Conservation (phyloP, 441 rosid genomes). For the Jatropha multifida region DNA sequence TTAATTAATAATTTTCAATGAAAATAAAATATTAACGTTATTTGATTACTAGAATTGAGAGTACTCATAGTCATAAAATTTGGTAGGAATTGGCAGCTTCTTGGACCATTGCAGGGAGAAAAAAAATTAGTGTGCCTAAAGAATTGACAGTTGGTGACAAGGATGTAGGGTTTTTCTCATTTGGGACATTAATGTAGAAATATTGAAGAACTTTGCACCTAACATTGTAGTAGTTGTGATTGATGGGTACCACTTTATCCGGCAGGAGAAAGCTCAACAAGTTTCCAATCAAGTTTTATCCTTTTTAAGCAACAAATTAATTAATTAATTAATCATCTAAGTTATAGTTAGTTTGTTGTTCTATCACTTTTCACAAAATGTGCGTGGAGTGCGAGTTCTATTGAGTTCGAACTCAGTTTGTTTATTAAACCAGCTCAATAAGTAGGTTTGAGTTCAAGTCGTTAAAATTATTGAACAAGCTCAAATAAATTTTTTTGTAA, state of each 20-base stretch:
- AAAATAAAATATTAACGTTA: neutral
- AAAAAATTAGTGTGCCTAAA: conserved; percentile 39
- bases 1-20: neutral
- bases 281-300: conserved; percentile 28
- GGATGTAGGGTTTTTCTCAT: conserved; percentile 32
- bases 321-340: neutral
- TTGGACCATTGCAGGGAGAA: conserved; percentile 44
- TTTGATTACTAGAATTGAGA: neutral
- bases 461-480: too few species aligned
- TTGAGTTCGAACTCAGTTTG: too few species aligned
- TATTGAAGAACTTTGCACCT: conserved; percentile 39
- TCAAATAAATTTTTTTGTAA: too few species aligned
- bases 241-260: conserved; percentile 52
- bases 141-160: conserved; percentile 43
- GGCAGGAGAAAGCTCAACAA: conserved; percentile 37
- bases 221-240: conserved; percentile 35
- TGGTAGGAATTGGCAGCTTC: conserved; percentile 48
- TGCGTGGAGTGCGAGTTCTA: too few species aligned
- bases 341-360: neutral
- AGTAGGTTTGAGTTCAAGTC: too few species aligned
- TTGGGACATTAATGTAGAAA: conserved; percentile 35
- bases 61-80: neutral
- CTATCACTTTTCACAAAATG: too few species aligned
- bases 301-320: conserved; percentile 13
- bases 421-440: too few species aligned